These are phyloP conservation scores for Magnusiomyces ingens DNA, from an alignment of 1,139 yeast species.

Conservation along the genomic window DNA sequence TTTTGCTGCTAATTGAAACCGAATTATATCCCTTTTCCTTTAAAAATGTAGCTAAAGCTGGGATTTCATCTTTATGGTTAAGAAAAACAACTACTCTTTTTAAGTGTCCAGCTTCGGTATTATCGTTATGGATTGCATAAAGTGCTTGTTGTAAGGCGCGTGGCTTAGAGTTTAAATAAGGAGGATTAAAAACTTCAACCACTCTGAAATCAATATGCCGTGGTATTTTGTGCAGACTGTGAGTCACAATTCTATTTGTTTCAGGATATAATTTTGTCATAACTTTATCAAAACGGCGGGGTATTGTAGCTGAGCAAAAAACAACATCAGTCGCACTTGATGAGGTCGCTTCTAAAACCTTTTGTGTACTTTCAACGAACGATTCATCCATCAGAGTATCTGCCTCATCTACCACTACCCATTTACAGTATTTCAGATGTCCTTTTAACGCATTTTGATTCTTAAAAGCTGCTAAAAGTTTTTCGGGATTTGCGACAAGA, in stretches of 20 bases:
- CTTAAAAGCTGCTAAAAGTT: constrained; percentile 22
- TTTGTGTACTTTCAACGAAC: constrained; percentile 63
- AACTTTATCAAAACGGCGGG: constrained; percentile 64
- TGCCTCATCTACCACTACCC: constrained; percentile 86
- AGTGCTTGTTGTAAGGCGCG: constrained; percentile 84
- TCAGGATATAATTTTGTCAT: constrained; percentile 59
- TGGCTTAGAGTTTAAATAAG: constrained; percentile 70
- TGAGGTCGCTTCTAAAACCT: constrained; percentile 44
- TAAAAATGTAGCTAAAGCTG: constrained; percentile 50
- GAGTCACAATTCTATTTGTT: constrained; percentile 65
- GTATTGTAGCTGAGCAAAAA: constrained; percentile 87
- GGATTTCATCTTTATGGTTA: constrained; percentile 62
- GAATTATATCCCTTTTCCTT: constrained; percentile 54
- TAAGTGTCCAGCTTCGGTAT: constrained; percentile 67
- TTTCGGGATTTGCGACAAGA: constrained; percentile 71
- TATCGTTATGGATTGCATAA: constrained; percentile 78
- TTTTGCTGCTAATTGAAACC: constrained; percentile 60
- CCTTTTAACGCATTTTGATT: constrained; percentile 19
- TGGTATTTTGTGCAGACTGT: constrained; percentile 77
- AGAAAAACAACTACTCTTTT: constrained; percentile 86
- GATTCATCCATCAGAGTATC: constrained; percentile 86
- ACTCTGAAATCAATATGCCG: constrained; percentile 62
- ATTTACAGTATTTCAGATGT: constrained; percentile 35
- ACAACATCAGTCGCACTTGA: constrained; percentile 55
- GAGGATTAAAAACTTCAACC: constrained; percentile 70